Percentiles rank a stretch among this genome's conserved stretches.
Conservation (phyloP, 768 basidiomycete species). For the Amylocystis lapponica region DNA sequence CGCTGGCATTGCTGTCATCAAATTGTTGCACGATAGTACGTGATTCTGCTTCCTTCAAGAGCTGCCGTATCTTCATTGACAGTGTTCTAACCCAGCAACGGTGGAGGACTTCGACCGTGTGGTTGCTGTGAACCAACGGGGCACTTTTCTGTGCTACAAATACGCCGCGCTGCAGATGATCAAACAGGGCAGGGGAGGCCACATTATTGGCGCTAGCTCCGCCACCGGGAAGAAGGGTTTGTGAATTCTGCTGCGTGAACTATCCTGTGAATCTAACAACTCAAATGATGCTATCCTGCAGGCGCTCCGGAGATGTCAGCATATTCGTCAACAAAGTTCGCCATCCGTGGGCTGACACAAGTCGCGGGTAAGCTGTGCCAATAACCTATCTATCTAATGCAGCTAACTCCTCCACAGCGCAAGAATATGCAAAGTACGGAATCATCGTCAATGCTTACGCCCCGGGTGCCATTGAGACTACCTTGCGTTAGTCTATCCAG, state of each 20-base stretch:
- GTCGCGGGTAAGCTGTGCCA: background rate
- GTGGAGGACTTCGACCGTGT: conserved; percentile 12
- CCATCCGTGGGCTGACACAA: background rate
- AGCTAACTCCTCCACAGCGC: conserved; percentile 9
- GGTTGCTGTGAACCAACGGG: conserved; percentile 27
- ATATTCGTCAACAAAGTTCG: background rate
- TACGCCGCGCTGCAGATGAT: conserved; percentile 36
- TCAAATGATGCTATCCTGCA: no score
- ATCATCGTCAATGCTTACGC: conserved; percentile 21
- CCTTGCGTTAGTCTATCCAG: no score
- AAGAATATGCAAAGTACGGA: conserved; percentile 7
- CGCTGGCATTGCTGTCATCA: conserved; percentile 17
- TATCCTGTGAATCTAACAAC: background rate
- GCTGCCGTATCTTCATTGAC: no score
- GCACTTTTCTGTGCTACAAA: conserved; percentile 34
- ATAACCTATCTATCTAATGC: no score
- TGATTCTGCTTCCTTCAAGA: no score
- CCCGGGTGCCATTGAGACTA: conserved; percentile 17
- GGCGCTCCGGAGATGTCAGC: conserved; percentile 1
- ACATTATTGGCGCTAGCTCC: conserved; percentile 29
- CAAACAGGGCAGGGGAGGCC: conserved; percentile 32
- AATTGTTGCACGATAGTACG: no score
- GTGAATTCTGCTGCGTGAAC: background rate
- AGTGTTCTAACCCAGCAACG: background rate
- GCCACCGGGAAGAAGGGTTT: conserved; percentile 9